Conservation (phyloP, 2,329 filamentous ascomycete species). For the Beauveria scarabaeidicola region DNA sequence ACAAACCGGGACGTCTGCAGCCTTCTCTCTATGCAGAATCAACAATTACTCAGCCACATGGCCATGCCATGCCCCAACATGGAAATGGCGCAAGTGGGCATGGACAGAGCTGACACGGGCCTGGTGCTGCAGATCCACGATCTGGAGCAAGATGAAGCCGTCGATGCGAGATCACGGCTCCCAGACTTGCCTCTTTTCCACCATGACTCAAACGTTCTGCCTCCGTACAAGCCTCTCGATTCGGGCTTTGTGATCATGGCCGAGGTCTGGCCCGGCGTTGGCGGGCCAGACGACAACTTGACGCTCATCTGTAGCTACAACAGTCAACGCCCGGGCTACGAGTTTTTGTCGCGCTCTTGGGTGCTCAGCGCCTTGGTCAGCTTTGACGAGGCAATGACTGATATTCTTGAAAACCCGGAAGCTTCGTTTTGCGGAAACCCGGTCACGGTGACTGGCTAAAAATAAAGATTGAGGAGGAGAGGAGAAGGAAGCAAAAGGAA, state of each 20-base stretch:
- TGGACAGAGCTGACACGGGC: background rate
- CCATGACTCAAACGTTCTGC: background rate
- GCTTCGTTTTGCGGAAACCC: background rate
- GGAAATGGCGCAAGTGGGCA: constrained; percentile 1
- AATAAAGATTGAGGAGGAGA: background rate
- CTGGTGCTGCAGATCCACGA: constrained; percentile 4
- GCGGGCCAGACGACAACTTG: background rate
- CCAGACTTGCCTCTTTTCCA: constrained; percentile 1
- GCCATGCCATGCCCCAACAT: constrained; percentile 9
- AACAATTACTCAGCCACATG: background rate
- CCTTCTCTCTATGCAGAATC: background rate
- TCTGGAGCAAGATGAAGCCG: background rate
- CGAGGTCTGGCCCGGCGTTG: background rate
- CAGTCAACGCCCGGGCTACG: constrained; percentile 3
- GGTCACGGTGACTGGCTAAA: background rate
- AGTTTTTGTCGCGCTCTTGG: constrained; percentile 9
- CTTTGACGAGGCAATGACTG: constrained; percentile 5
- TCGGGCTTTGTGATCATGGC: background rate
- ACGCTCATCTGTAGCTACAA: background rate
- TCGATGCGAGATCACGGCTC: background rate
- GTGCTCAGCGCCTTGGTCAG: background rate
- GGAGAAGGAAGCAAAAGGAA: too few relatives aligned
- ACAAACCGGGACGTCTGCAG: constrained; percentile 8
- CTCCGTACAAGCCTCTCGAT: constrained; percentile 6
- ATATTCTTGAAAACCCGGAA: background rate